These are phyloP conservation scores for Fonsecaea nubica DNA, from an alignment of 2,329 filamentous ascomycete species.

Conservation along the genomic window DNA sequence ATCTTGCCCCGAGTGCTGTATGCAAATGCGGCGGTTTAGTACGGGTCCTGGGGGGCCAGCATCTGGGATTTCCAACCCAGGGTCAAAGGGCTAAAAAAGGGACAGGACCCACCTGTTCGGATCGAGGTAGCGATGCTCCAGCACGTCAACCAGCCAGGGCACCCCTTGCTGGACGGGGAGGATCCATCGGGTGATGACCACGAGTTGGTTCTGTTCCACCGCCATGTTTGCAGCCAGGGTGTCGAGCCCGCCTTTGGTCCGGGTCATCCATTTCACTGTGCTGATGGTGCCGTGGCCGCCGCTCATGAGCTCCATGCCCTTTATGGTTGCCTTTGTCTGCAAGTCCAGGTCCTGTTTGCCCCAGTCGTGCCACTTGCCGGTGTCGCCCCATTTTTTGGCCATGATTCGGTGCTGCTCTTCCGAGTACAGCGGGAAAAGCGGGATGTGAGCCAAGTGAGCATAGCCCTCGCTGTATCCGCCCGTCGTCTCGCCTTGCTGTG, in stretches of 20 bases:
- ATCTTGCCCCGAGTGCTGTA: conserved; percentile 11
- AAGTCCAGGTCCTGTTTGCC: background rate
- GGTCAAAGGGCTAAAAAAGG: background rate
- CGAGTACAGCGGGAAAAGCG: conserved; percentile 10
- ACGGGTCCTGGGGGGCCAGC: background rate
- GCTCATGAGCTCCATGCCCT: conserved; percentile 4
- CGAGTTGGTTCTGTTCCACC: conserved; percentile 9
- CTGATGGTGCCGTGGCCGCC: conserved; percentile 6
- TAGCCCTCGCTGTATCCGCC: background rate
- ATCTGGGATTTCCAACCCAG: too few species aligned
- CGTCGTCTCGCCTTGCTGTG: background rate
- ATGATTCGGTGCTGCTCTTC: conserved; percentile 1
- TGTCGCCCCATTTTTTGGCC: conserved; percentile 6
- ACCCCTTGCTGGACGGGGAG: conserved; percentile 1
- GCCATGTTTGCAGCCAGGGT: conserved; percentile 7
- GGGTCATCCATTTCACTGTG: background rate
- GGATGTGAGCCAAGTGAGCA: conserved; percentile 9
- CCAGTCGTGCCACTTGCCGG: background rate
- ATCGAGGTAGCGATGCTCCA: conserved; percentile 8
- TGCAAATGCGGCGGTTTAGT: background rate
- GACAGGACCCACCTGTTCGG: background rate
- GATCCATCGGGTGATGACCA: conserved; percentile 9
- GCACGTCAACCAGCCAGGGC: conserved; percentile 11
- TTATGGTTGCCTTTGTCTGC: conserved; percentile 2
- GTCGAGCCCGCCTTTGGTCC: background rate